These are phyloP conservation scores for Thalassiosira livingstoniorum DNA, from an alignment of 352 stramenopile species.

Conservation along the genomic window DNA sequence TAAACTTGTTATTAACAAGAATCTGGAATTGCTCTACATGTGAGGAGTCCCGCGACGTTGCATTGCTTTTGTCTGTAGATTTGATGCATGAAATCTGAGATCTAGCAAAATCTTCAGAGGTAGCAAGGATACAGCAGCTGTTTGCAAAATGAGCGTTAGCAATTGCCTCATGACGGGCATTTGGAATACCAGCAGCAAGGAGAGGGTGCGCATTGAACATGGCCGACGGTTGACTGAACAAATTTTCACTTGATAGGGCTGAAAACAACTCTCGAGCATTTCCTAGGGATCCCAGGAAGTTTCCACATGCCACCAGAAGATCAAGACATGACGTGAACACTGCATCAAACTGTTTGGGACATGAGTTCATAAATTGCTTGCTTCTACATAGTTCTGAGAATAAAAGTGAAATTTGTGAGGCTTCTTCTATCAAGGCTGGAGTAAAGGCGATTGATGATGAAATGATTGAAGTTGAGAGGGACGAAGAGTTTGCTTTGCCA, in stretches of 20 bases:
- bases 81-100: conserved; percentile 41
- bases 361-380: conserved; percentile 50
- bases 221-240: conserved; percentile 26
- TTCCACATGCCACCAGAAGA: conserved; percentile 53
- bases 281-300: conserved; percentile 71
- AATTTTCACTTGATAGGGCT: conserved; percentile 56
- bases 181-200: conserved; percentile 69
- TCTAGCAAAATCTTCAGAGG: conserved; percentile 61
- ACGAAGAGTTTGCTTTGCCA: conserved; percentile 28
- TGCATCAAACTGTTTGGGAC: conserved; percentile 45
- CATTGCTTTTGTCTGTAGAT: conserved; percentile 26
- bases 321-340: conserved; percentile 52
- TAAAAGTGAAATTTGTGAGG: conserved; percentile 54
- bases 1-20: conserved; percentile 73
- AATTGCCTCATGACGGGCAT: conserved; percentile 75
- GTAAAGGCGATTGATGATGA: conserved; percentile 65
- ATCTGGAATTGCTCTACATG: conserved; percentile 70
- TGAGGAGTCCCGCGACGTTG: conserved; percentile 7
- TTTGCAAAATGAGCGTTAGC: conserved; percentile 67
- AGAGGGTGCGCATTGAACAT: conserved; percentile 59
- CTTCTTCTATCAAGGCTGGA: conserved; percentile 63
- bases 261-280: conserved; percentile 72
- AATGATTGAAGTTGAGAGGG: conserved; percentile 46
- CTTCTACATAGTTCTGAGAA: conserved; percentile 64
- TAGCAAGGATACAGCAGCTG: conserved; percentile 62